Percentiles rank a stretch among this genome's conserved stretches.
Conservation (phyloP, 192 early-diverging fungal genomes). For the Cladochytrium replicatum region DNA sequence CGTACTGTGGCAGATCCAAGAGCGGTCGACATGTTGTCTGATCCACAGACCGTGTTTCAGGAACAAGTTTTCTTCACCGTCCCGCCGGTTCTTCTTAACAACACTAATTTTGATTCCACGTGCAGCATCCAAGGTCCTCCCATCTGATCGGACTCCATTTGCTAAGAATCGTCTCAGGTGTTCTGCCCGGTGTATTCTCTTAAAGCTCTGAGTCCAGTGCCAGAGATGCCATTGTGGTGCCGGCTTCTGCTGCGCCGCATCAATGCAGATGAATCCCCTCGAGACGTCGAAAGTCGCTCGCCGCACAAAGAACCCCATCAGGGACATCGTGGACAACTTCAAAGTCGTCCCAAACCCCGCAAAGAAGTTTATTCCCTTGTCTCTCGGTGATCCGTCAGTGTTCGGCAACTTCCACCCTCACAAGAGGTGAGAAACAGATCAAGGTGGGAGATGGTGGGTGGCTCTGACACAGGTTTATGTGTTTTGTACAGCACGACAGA, state of each 20-base stretch:
- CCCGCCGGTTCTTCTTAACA: conserved; percentile 21
- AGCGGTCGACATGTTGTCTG: conserved; percentile 64
- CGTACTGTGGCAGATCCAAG: conserved; percentile 80
- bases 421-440: too few relatives aligned
- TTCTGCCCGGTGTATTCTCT: conserved; percentile 78
- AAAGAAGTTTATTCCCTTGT: conserved; percentile 54
- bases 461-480: background rate
- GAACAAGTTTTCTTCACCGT: background rate
- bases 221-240: too few relatives aligned
- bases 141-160: conserved; percentile 73
- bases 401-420: conserved; percentile 80
- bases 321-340: conserved; percentile 71
- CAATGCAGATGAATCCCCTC: too few relatives aligned
- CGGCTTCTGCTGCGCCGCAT: too few relatives aligned
- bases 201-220: conserved; percentile 72
- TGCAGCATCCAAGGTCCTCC: conserved; percentile 59
- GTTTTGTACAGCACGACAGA: too few relatives aligned
- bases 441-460: background rate
- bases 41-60: background rate
- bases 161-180: conserved; percentile 74
- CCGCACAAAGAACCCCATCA: conserved; percentile 79
- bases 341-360: conserved; percentile 51
- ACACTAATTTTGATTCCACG: conserved; percentile 53
- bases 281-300: conserved; percentile 53
- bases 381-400: conserved; percentile 76